Base-by-base conservation (phyloP, 148 eudicot genomes). In the Rhododendron simsii region DNA sequence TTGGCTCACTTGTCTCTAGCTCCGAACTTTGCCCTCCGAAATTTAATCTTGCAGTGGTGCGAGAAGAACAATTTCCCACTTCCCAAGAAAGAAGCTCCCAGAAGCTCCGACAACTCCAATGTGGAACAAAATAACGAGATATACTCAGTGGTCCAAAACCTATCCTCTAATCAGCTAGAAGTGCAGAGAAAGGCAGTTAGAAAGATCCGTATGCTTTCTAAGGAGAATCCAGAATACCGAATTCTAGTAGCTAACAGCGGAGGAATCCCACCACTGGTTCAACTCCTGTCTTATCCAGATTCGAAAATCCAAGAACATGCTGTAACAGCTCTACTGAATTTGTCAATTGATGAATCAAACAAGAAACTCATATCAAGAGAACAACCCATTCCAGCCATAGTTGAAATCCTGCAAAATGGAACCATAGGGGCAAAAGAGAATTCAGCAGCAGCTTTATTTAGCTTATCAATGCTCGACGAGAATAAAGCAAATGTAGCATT, bases 391-490 rank as follows among this genome's bases (percentile, higher is more conserved):
- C 94, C 98, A 0, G 88, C 93, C 2, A 93, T 97, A 4, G 88
- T 97, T 47, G 94, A 97, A 78, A 87, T 93, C 33, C 84, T 95
- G 26, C 75, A 90, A 65, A 89, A 85, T 2, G 99, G 98, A 12
- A 92, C 88, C 21, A 80, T 85, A 6, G 95, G 92, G 15, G 93
- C 98, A 1, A 92, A 92, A 85, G 99, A 96, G 85, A 96, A 96
- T 37, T 93, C 98, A 4, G 99, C 98, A 0, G 98, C 99, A 28
- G 91, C 99, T 5, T 87, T 95, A 50, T 97, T 93, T 79, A 92
- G 98, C 87, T 88, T 97, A 8, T 95, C 99, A 4, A 95, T 97
- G 98, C 88, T 95, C 0, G 94, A 95, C 73, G 98, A 97, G 84
- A 95, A 97, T 76, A 97, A 95, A 86, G 90, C 91, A 1, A 89